Conservation (phyloP, 2,329 filamentous ascomycete genomes). For the Torrubiellomyces zombiae region DNA sequence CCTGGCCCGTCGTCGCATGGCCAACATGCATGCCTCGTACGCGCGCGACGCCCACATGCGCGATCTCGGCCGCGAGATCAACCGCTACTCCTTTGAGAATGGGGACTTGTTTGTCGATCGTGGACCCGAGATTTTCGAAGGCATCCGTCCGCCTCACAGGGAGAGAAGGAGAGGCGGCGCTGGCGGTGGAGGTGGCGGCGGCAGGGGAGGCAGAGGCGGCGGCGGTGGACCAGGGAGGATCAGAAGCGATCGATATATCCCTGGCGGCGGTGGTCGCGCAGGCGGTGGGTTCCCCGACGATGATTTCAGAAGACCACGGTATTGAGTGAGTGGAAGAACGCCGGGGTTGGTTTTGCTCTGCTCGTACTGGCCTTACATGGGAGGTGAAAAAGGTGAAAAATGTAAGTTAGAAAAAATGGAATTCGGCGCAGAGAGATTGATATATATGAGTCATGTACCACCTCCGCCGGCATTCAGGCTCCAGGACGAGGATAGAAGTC, state of each 20-base stretch:
- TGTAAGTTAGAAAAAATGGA: too few relatives aligned
- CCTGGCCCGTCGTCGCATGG: conserved; percentile 47
- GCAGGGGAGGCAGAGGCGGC: conserved; percentile 12
- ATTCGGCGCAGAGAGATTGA: too few relatives aligned
- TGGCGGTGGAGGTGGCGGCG: conserved; percentile 9
- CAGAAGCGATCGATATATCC: conserved; percentile 7
- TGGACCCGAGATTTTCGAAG: conserved; percentile 52
- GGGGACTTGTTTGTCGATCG: conserved; percentile 51
- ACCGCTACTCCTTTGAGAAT: conserved; percentile 59
- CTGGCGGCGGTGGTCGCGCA: conserved; percentile 6
- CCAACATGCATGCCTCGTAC: conserved; percentile 33
- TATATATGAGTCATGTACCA: too few relatives aligned
- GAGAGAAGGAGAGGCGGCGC: conserved; percentile 20
- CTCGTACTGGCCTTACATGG: too few relatives aligned
- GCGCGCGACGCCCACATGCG: conserved; percentile 21
- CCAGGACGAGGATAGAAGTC: too few relatives aligned
- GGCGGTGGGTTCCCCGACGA: conserved; percentile 5
- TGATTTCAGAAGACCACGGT: conserved; percentile 2
- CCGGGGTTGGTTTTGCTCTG: too few relatives aligned
- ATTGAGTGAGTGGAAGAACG: too few relatives aligned
- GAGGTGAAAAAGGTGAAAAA: too few relatives aligned
- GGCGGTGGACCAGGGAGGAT: conserved; percentile 10
- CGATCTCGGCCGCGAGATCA: conserved; percentile 32
- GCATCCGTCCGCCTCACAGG: conserved; percentile 42
- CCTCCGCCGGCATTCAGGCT: too few relatives aligned